Evolutionary conservation across 768 basidiomycete species (phyloP).

Genomic region (Phanerochaete carnosa): DNA sequence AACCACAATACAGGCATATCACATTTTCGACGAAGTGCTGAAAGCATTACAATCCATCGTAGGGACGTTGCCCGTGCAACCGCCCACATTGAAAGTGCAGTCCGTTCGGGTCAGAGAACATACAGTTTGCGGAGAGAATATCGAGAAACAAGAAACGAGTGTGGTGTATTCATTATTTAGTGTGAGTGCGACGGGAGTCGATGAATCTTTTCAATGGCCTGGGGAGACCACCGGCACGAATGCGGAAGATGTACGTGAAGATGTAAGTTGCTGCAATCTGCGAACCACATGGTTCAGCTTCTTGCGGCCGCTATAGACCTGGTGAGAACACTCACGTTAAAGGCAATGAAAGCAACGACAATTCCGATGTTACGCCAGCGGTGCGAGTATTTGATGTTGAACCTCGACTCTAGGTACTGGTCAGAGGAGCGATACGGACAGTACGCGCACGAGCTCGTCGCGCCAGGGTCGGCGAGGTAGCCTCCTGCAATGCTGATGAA

Average conservation of each 20-base stretch:
- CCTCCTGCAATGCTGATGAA: constrained; percentile 44
- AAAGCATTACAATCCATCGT: no score
- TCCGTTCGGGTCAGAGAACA: no score
- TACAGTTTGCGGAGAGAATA: no score
- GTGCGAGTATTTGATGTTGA: constrained; percentile 59
- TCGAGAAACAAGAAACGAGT: no score
- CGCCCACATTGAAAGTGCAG: no score
- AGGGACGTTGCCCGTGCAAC: no score
- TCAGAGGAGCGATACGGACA: constrained; percentile 62
- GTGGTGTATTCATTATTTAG: no score
- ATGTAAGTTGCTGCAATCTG: constrained; percentile 45
- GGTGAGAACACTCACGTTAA: constrained; percentile 36
- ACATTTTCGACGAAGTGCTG: no score
- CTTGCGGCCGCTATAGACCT: background rate
- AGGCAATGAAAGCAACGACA: constrained; percentile 38
- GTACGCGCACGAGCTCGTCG: constrained; percentile 40
- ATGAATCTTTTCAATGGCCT: constrained; percentile 1
- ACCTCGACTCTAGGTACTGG: constrained; percentile 46
- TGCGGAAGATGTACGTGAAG: constrained; percentile 57
- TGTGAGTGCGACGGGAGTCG: constrained; percentile 2
- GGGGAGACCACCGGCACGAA: constrained; percentile 23
- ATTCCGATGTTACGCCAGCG: constrained; percentile 48
- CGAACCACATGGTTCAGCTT: background rate
- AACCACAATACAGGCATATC: no score
- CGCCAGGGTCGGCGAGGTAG: constrained; percentile 41